Percentiles rank a stretch among this genome's conserved stretches.
These are phyloP conservation scores for Fennellomyces sp. DNA, from an alignment of 371 early-diverging fungal species.

Conservation along the genomic window DNA sequence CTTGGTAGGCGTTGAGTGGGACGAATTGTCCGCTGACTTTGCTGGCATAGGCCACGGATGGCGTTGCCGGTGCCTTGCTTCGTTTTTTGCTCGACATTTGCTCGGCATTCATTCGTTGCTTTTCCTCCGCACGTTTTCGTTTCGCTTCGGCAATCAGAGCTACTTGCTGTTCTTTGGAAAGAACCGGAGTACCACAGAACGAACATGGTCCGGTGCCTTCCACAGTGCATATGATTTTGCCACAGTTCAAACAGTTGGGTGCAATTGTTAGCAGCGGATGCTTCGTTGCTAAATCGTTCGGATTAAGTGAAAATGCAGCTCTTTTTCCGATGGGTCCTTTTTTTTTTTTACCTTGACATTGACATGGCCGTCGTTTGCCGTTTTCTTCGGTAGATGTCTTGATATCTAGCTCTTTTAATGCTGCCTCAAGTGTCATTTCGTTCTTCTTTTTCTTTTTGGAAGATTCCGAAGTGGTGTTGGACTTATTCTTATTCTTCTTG, in stretches of 20 bases:
- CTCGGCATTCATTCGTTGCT: conserved; percentile 27
- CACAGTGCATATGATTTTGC: conserved; percentile 82
- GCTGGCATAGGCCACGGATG: conserved; percentile 43
- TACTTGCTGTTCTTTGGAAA: conserved; percentile 72
- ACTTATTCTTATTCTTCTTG: conserved; percentile 8
- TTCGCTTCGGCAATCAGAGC: conserved; percentile 55
- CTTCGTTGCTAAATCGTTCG: conserved; percentile 60
- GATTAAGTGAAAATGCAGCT: neutral
- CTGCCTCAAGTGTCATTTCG: conserved; percentile 50
- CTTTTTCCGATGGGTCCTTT: neutral
- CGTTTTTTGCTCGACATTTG: conserved; percentile 21
- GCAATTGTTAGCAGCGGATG: conserved; percentile 77
- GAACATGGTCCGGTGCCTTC: conserved; percentile 90
- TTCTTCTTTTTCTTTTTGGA: conserved; percentile 39
- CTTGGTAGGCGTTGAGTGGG: conserved; percentile 10
- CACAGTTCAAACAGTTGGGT: conserved; percentile 89
- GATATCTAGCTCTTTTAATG: conserved; percentile 49
- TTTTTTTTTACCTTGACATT: conserved; percentile 38
- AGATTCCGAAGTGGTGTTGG: conserved; percentile 15
- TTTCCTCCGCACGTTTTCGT: conserved; percentile 34
- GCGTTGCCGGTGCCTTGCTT: conserved; percentile 24
- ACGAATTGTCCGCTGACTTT: conserved; percentile 35
- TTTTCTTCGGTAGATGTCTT: conserved; percentile 28
- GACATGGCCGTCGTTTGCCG: conserved; percentile 38
- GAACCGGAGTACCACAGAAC: conserved; percentile 75